Evolutionary conservation across 108 stramenopile genomes (phyloP).

Genomic region (Cyclotella atomus): DNA sequence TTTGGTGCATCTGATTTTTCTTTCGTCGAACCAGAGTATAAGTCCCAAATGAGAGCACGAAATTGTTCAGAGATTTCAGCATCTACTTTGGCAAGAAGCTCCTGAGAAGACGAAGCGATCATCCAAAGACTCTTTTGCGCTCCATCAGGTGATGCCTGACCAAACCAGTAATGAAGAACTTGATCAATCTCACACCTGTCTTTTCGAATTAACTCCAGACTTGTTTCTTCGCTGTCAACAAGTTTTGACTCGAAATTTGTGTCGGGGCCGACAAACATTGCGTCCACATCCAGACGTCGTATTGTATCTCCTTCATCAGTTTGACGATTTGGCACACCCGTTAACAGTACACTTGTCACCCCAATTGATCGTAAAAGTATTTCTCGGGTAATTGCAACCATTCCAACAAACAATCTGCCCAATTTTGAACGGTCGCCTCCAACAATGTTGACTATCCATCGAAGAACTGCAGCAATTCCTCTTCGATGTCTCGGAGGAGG

Average conservation of each 20-base stretch:
- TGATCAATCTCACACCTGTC: slow-evolving; percentile 48
- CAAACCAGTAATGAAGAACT: slow-evolving; percentile 82
- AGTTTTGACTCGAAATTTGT: neutral
- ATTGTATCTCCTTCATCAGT: neutral
- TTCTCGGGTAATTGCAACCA: slow-evolving; percentile 25
- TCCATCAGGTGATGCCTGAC: slow-evolving; percentile 68
- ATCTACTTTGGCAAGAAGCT: slow-evolving; percentile 61
- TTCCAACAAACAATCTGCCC: slow-evolving; percentile 17
- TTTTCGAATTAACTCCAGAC: slow-evolving; percentile 11
- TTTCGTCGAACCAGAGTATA: slow-evolving; percentile 17
- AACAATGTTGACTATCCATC: slow-evolving; percentile 25
- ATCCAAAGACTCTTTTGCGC: slow-evolving; percentile 87
- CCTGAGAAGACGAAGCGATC: slow-evolving; percentile 73
- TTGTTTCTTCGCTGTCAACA: slow-evolving; percentile 5
- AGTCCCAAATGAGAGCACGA: slow-evolving; percentile 43
- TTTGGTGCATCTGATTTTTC: neutral
- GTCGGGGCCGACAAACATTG: neutral
- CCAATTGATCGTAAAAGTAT: slow-evolving; percentile 31
- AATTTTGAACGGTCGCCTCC: slow-evolving; percentile 30
- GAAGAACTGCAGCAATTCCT: slow-evolving; percentile 14
- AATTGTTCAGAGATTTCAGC: slow-evolving; percentile 66
- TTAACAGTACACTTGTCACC: slow-evolving; percentile 31
- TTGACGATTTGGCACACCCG: slow-evolving; percentile 21
- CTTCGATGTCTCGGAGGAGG: neutral
- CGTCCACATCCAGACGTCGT: neutral